Evolutionary conservation across 2,329 filamentous ascomycete species (phyloP), one percentile per base, ranked within the genome.

Genomic region (Xylaria sp.): DNA sequence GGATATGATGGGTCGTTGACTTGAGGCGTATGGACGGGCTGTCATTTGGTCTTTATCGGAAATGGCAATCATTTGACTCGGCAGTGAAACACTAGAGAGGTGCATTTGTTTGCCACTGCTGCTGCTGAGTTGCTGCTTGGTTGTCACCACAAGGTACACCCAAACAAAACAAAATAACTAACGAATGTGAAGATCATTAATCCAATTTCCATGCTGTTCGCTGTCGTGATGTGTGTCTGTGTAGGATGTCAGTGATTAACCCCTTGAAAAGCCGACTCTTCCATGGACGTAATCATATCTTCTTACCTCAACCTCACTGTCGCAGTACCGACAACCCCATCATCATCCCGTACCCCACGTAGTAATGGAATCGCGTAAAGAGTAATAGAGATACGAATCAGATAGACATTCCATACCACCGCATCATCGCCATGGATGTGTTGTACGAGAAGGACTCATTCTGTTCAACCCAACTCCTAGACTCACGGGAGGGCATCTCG

Each of bases 21-120:
- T 51, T 71, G 67, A 30, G 70, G 70, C 70, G 70, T 71, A 71
- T 66, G 70, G 70, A 67, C 60, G 68, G 70, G 68, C 66, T 70
- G 67, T 71, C 69, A 71, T 71, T 71, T 71, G 70, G 68, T 70
- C 67, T 69, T 71, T 71, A 66, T 67, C 64, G 68, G 65, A 69
- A 69, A 69, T 66, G 67, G 69, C 69, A 70, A 70, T 69, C 65
- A 63, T 63, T 61, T 59, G 64, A 64, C 60, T 51, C 49, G 66
- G 69, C 66, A 68, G 68, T 68, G 63, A 58, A 67, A 65, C 52
- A 63, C 49, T 64, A 63, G 60, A 64, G 60, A 61, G 65, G 67
- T 64, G 66, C 65, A 67, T 57, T 30, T 63, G 56, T 59, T 54
- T 56, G 61, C 61, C 65, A 61, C 64, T 56, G 51, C 55, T 56